phyloP scores from a whole-genome alignment of 2,329 filamentous ascomycete species.

The Arthrocladium fulminans region DNA sequence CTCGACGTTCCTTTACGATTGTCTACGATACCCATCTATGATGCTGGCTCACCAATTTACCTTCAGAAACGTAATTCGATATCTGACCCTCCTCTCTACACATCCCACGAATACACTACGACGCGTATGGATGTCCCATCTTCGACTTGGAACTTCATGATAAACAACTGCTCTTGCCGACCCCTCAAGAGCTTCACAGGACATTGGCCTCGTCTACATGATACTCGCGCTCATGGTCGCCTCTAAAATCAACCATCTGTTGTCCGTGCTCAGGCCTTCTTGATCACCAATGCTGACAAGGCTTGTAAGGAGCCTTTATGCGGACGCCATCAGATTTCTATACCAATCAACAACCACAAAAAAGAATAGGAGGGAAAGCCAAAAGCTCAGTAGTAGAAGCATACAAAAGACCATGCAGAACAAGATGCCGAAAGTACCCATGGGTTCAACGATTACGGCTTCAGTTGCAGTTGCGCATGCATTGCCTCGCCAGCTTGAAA shows the following conservation, averaged over 20 bases:
- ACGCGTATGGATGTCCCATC: neutral
- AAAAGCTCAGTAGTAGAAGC: no score
- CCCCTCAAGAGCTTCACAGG: constrained; percentile 10
- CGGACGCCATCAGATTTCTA: neutral
- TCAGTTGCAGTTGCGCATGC: no score
- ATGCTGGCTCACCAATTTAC: constrained; percentile 4
- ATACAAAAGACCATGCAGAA: no score
- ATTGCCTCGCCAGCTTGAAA: no score
- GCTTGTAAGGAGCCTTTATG: no score
- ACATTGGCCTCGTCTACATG: neutral
- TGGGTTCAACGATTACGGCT: no score
- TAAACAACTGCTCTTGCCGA: constrained; percentile 7
- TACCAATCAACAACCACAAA: constrained; percentile 14
- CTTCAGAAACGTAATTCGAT: neutral
- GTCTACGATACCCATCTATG: constrained; percentile 8
- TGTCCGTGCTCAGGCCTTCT: neutral
- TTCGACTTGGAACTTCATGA: neutral
- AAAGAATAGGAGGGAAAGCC: constrained; percentile 21
- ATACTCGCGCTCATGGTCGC: neutral
- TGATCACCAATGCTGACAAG: neutral
- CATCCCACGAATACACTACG: neutral
- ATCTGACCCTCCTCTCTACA: neutral
- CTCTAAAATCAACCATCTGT: constrained; percentile 1
- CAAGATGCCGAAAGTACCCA: no score
- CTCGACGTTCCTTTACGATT: constrained; percentile 6